These are phyloP conservation scores for Gastrolobium villosum DNA, from an alignment of 306 rosid species.

Conservation along the genomic window DNA sequence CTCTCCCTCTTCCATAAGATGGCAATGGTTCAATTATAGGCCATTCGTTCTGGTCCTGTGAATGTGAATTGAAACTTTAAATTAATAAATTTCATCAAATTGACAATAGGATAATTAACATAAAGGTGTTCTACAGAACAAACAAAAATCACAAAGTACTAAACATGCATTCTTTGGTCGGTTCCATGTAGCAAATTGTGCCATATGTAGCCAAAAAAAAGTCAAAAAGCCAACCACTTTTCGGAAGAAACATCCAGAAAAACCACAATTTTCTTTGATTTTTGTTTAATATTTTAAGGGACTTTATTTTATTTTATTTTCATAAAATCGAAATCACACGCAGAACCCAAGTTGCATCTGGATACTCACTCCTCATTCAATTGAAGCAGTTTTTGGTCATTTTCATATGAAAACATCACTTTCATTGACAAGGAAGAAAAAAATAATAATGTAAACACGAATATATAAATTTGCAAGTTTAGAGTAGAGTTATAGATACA, in stretches of 20 bases:
- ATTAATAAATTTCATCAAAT: constrained; percentile 8
- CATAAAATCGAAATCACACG: constrained; percentile 26
- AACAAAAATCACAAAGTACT: background rate
- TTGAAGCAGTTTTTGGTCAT: background rate
- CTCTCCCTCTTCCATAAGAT: constrained; percentile 97
- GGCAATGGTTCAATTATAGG: constrained; percentile 90
- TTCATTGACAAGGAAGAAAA: background rate
- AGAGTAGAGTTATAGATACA: background rate
- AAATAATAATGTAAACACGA: background rate
- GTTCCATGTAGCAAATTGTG: constrained; percentile 32
- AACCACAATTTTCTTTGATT: background rate
- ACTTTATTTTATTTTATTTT: background rate
- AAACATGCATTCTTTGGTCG: constrained; percentile 38
- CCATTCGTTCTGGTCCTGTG: constrained; percentile 85
- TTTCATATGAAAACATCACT: background rate
- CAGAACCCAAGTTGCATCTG: constrained; percentile 7
- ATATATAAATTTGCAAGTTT: background rate
- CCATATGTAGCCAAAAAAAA: background rate
- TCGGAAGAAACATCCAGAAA: constrained; percentile 21
- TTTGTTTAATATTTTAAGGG: too few relatives aligned
- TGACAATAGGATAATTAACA: constrained; percentile 29
- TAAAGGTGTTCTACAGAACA: background rate
- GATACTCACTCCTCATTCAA: background rate
- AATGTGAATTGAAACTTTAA: background rate
- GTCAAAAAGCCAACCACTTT: constrained; percentile 48